Percentiles rank a stretch among this genome's conserved stretches.
Conservation (phyloP, 257 asterid species). For the Primulina huaijiensis region DNA sequence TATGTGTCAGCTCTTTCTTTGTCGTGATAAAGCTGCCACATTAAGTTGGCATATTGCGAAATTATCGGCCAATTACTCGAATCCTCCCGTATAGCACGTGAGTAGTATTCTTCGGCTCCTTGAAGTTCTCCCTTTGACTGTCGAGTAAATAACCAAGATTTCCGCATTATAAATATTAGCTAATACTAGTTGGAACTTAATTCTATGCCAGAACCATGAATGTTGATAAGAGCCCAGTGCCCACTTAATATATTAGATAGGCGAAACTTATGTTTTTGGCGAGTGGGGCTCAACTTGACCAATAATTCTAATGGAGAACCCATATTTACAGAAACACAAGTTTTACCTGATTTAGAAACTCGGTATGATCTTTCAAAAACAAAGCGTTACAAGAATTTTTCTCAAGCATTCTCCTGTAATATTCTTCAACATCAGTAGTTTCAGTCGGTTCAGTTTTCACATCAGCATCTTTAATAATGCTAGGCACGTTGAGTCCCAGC, state of each 20-base stretch:
- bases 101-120: conserved; percentile 75
- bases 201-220: not conserved
- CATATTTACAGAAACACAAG: not conserved
- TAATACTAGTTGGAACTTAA: not conserved
- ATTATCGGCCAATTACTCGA: conserved; percentile 60
- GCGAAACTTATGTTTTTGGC: not conserved
- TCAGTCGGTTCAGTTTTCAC: conserved; percentile 25
- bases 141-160: conserved; percentile 15
- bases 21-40: conserved; percentile 69
- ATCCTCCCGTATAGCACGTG: conserved; percentile 56
- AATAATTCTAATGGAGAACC: too few relatives aligned
- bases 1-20: conserved; percentile 49
- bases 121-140: conserved; percentile 68
- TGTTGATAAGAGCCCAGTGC: not conserved
- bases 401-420: conserved; percentile 54
- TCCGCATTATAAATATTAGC: not conserved
- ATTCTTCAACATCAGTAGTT: conserved; percentile 38
- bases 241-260: not conserved
- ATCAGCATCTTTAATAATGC: conserved; percentile 27
- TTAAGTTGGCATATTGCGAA: conserved; percentile 53
- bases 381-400: conserved; percentile 58
- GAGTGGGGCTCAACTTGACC: not conserved
- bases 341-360: conserved; percentile 59
- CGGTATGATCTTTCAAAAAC: conserved; percentile 52
- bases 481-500: conserved; percentile 42